Evolutionary conservation across 2,329 filamentous ascomycete species (phyloP), one percentile per base, ranked within the genome.

Genomic region (Tothia fuscella): DNA sequence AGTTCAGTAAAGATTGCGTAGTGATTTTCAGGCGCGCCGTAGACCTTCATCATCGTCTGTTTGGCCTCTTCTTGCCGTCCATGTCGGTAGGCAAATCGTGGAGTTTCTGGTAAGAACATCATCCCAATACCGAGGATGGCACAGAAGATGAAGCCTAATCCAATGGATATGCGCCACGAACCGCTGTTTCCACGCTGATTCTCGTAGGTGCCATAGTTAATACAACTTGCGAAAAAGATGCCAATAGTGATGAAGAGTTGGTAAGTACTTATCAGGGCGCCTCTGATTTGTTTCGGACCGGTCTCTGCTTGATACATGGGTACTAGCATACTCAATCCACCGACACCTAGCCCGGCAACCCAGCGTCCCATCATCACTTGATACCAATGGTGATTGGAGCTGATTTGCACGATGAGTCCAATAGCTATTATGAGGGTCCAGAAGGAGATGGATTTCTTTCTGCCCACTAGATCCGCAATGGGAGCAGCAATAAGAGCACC

Each of bases 231-330:
- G 17, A 63, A 53, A 41, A 66, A 76, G 55, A 83, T 81, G 34
- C 79, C 79, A 24, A 81, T 63, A 0, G 78, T 82, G 54, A 82
- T 78, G 55, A 80, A 74, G 3, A 82, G 68, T 63, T 82, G 79
- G 57, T 82, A 82, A 38, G 68, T 72, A 1, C 71, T 17, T 24
- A 82, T 70, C 29, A 82, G 66, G 5, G 76, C 66, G 51, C 76
- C 76, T 50, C 79, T 73, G 40, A 82, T 72, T 44, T 75, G 70
- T 46, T 75, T 68, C 0, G 79, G 79, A 3, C 74, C 72, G 43
- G 70, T 76, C 57, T 83, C 79, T 13, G 69, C 73, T 55, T 81
- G 76, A 50, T 82, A 82, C 73, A 82, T 60, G 4, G 59, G 59
- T 4, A 55, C 57, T 5, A 13, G 67, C 24, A 80, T 71, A 6